Conservation (phyloP, 2,329 filamentous ascomycete species). For the Venturiaceae sp. region DNA sequence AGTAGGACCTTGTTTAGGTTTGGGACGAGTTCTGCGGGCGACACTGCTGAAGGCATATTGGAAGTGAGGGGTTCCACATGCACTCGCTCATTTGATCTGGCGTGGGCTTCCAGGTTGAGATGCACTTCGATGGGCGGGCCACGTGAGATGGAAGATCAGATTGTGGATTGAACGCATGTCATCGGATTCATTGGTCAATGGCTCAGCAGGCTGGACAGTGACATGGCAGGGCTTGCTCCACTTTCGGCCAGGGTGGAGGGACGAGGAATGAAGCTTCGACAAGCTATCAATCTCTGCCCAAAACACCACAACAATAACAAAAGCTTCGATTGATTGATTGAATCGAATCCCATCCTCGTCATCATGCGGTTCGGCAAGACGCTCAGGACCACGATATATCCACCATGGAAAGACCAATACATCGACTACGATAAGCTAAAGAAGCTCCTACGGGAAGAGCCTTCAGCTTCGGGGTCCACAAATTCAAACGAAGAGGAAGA, state of each 20-base stretch:
- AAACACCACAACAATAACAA: background rate
- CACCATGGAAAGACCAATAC: constrained; percentile 87
- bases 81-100: no score
- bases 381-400: constrained; percentile 67
- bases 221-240: no score
- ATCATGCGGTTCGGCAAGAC: constrained; percentile 93
- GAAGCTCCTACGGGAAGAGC: constrained; percentile 72
- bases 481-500: constrained; percentile 46
- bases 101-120: no score
- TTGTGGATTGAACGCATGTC: no score
- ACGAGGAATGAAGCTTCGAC: background rate
- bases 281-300: background rate
- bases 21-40: constrained; percentile 19
- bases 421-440: constrained; percentile 95
- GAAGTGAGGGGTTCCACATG: no score
- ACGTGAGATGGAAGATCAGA: no score
- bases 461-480: constrained; percentile 35
- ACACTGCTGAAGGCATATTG: background rate
- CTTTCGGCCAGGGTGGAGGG: no score
- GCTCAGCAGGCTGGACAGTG: no score
- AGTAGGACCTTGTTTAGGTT: constrained; percentile 32
- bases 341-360: background rate
- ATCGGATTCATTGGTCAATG: no score
- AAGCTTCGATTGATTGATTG: background rate
- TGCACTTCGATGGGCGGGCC: no score